These are phyloP conservation scores for Aspergillus sp. DNA, from an alignment of 2,329 filamentous ascomycete genomes.

Conservation along the genomic window DNA sequence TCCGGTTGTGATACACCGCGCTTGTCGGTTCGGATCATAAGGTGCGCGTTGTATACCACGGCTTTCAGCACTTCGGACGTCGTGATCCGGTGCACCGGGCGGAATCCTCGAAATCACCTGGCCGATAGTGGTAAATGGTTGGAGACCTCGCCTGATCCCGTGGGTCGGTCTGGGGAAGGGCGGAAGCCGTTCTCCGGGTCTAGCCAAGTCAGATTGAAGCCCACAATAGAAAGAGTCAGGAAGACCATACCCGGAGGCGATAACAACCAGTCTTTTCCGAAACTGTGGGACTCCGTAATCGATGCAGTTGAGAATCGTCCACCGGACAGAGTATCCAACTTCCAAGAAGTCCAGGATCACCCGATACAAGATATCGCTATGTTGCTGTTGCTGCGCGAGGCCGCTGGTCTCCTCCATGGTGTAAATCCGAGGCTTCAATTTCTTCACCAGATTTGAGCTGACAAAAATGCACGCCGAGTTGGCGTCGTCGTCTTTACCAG, in stretches of 20 bases:
- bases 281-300: conserved; percentile 51
- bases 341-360: conserved; percentile 64
- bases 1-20: conserved; percentile 60
- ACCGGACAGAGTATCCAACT: conserved; percentile 66
- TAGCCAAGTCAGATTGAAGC: conserved; percentile 31
- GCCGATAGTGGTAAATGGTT: conserved; percentile 40
- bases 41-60: conserved; percentile 24
- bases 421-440: conserved; percentile 62
- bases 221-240: not conserved
- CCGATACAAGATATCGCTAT: conserved; percentile 51
- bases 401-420: conserved; percentile 80
- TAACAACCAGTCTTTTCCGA: conserved; percentile 50
- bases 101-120: conserved; percentile 43
- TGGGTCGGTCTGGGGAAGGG: conserved; percentile 64
- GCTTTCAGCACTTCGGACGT: conserved; percentile 27
- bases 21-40: conserved; percentile 51
- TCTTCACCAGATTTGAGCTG: conserved; percentile 53
- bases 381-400: conserved; percentile 53
- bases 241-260: conserved; percentile 51
- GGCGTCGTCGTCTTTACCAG: conserved; percentile 57
- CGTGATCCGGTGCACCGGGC: conserved; percentile 40
- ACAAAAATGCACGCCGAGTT: conserved; percentile 61
- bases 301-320: conserved; percentile 56
- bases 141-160: conserved; percentile 28
- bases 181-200: conserved; percentile 69